Base-by-base conservation (phyloP, 306 rosid species). In the Citrullus colocynthis region DNA sequence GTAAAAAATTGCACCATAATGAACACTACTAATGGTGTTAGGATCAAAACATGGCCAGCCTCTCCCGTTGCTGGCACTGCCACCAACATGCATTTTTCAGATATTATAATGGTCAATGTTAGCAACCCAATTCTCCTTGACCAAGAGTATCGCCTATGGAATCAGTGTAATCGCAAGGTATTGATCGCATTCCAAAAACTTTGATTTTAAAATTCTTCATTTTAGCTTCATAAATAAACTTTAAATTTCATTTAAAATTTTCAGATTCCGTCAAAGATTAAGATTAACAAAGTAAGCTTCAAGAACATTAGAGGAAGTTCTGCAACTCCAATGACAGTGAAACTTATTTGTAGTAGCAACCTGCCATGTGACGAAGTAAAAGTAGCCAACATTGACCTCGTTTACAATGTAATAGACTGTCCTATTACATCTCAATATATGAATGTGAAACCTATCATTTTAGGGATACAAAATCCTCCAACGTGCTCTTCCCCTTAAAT, bases 21-120 rank as follows among this genome's bases (percentile, higher is more conserved):
- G 45, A 42, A 42, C 45, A 42, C 45, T 11, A 42, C 45, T 42
- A 42, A 42, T 72, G 90, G 90, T 2, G 69, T 87, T 10, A 82
- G 90, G 76, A 79, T 89, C 66, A 87, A 89, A 74, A 89, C 89
- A 36, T 89, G 87, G 88, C 85, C 88, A 5, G 63, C 64, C 37
- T 30, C 80, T 9, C 75, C 74, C 0, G 2, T 73, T 9, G n/a
- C 16, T 2, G 64, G 63, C 6, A 9, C 42, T 3, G 78, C 75
- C 69, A 34, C 86, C 0, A 42, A 87, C 57, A 57, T 88, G 57
- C 80, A 64, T 58, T 83, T 84, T 52, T 86, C 80, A 71, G 82
- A 88, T 60, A 71, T 87, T 52, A 78, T 9, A 42, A 82, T 88
- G 91, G 6, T 17, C 0, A 24, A 85, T 37, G 92, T 88, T 42